phyloP scores from a whole-genome alignment of 192 early-diverging fungal genomes.

The Coemansia reversa region DNA sequence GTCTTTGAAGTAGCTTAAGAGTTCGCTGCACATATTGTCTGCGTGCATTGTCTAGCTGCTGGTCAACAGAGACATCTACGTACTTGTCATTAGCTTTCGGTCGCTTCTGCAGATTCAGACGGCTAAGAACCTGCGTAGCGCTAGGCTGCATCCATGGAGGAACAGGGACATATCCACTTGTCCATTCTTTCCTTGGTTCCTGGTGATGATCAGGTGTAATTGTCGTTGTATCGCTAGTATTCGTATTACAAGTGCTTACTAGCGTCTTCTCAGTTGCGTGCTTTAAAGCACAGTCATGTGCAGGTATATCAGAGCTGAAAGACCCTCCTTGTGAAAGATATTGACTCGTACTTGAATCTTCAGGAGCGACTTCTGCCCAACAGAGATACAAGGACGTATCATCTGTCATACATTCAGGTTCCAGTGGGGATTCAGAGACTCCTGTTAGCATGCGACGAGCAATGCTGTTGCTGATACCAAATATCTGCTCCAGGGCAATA shows the following conservation, averaged over 20 bases:
- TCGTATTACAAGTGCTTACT: not conserved
- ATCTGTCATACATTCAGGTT: conserved; percentile 20
- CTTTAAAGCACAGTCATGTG: not conserved
- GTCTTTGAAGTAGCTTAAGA: conserved; percentile 29
- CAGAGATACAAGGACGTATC: conserved; percentile 37
- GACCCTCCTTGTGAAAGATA: conserved; percentile 7
- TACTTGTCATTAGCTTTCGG: not conserved
- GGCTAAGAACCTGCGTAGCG: conserved; percentile 42
- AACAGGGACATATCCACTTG: conserved; percentile 38
- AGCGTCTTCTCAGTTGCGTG: not conserved
- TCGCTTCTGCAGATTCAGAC: conserved; percentile 18
- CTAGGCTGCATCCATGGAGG: conserved; percentile 53
- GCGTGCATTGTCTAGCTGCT: conserved; percentile 22
- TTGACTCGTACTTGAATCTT: conserved; percentile 9
- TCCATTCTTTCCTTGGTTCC: conserved; percentile 10
- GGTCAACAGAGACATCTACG: not conserved
- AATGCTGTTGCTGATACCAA: conserved; percentile 23
- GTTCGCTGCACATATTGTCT: conserved; percentile 25
- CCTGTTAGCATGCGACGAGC: conserved; percentile 9
- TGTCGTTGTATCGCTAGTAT: not conserved
- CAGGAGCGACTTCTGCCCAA: conserved; percentile 40
- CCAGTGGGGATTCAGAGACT: not conserved
- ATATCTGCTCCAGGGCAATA: conserved; percentile 30
- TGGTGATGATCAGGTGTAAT: not conserved
- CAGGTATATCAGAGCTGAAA: no score